These are phyloP conservation scores for Pseudogymnoascus sp. DNA, from an alignment of 2,329 filamentous ascomycete genomes.

Conservation along the genomic window DNA sequence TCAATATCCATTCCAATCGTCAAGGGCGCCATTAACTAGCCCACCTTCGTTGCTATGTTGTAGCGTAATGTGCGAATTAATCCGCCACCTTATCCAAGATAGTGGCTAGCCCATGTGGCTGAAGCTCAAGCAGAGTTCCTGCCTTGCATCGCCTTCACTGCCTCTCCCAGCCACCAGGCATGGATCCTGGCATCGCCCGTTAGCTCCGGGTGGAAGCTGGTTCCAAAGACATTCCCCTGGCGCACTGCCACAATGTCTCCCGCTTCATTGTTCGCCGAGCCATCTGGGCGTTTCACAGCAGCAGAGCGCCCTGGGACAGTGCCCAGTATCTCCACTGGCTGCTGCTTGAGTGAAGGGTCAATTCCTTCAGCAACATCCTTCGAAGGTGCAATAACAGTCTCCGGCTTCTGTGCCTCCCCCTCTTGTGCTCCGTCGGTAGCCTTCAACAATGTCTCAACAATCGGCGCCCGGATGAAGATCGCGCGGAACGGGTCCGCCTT, in stretches of 20 bases:
- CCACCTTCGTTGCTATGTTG: background rate
- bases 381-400: constrained; percentile 27
- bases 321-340: constrained; percentile 43
- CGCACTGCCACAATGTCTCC: constrained; percentile 81
- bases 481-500: constrained; percentile 57
- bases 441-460: constrained; percentile 74
- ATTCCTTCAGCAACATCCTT: constrained; percentile 17
- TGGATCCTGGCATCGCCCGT: constrained; percentile 85
- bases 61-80: background rate
- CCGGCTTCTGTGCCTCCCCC: constrained; percentile 37
- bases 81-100: too few relatives aligned
- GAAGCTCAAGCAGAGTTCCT: background rate
- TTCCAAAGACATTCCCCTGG: constrained; percentile 88
- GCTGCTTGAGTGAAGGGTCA: constrained; percentile 17
- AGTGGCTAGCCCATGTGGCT: background rate
- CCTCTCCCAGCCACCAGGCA: constrained; percentile 81
- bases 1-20: background rate
- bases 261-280: constrained; percentile 34
- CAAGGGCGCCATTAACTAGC: background rate
- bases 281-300: constrained; percentile 35
- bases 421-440: constrained; percentile 25
- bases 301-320: constrained; percentile 38
- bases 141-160: constrained; percentile 35
- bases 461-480: constrained; percentile 89
- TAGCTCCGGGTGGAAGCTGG: constrained; percentile 91